phyloP scores from a whole-genome alignment of 1,284 basidiomycete genomes.

The Ustilago shanxiensis region DNA sequence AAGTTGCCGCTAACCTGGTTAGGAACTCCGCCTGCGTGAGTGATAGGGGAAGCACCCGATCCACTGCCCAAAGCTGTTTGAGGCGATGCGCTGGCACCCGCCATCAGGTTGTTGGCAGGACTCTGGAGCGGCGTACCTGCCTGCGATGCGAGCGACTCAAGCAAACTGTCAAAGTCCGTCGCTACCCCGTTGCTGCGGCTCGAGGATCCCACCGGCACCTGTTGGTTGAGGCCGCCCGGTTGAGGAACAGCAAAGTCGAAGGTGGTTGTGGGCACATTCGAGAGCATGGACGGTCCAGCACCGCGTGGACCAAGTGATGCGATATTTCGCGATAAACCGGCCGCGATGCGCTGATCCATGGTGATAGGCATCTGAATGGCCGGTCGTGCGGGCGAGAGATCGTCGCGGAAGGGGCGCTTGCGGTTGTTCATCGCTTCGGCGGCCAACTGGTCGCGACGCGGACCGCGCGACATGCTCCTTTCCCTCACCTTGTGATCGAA shows the following conservation, averaged over 20 bases:
- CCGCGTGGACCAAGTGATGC: constrained; percentile 53
- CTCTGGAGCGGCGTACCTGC: constrained; percentile 41
- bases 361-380: constrained; percentile 57
- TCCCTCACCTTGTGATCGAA: constrained; percentile 69
- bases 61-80: constrained; percentile 38
- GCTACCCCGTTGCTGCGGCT: constrained; percentile 14
- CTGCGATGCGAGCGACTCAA: constrained; percentile 49
- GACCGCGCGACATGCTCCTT: constrained; percentile 62
- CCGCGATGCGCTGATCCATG: constrained; percentile 65
- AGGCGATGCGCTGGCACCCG: constrained; percentile 37
- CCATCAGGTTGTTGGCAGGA: constrained; percentile 24
- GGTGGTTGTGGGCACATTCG: constrained; percentile 51
- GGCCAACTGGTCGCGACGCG: constrained; percentile 43
- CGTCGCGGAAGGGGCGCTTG: constrained; percentile 65
- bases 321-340: constrained; percentile 65
- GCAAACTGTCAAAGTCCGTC: constrained; percentile 46
- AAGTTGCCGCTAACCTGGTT: constrained; percentile 9
- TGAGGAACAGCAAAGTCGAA: constrained; percentile 63
- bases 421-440: constrained; percentile 53
- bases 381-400: constrained; percentile 61
- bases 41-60: constrained; percentile 39
- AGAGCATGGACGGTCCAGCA: constrained; percentile 30
- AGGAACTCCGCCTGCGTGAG: constrained; percentile 1
- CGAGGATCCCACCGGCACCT: constrained; percentile 17
- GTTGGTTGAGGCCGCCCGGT: constrained; percentile 18